phyloP scores from a whole-genome alignment of 2,329 filamentous ascomycete genomes.

The Penicillium frequentans region DNA sequence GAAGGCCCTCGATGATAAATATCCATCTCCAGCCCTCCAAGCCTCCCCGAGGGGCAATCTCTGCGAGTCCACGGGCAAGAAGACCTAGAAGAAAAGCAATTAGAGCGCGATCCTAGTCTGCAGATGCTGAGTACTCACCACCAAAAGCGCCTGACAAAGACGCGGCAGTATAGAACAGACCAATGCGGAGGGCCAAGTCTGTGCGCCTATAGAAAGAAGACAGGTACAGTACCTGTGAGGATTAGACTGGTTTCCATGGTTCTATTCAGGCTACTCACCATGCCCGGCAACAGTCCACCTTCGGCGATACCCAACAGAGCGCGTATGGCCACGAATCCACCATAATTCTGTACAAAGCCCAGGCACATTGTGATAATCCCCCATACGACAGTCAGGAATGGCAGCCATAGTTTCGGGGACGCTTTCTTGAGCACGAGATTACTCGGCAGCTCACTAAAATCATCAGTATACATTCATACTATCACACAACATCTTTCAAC shows the following conservation, averaged over 20 bases:
- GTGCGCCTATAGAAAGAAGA: constrained; percentile 61
- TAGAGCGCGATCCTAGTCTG: neutral
- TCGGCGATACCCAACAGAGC: constrained; percentile 64
- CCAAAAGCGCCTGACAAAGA: constrained; percentile 66
- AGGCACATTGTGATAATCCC: constrained; percentile 54
- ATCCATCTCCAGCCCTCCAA: constrained; percentile 64
- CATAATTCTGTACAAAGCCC: constrained; percentile 40
- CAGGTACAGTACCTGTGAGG: constrained; percentile 59
- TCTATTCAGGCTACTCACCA: constrained; percentile 45
- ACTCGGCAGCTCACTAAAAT: constrained; percentile 59
- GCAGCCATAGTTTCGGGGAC: constrained; percentile 62
- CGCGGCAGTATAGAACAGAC: constrained; percentile 67
- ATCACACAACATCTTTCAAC: constrained; percentile 1
- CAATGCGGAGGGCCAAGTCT: constrained; percentile 63
- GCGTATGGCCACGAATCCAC: constrained; percentile 61
- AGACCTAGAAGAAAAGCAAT: constrained; percentile 41
- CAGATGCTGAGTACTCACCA: constrained; percentile 34
- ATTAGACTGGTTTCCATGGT: constrained; percentile 4
- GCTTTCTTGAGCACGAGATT: constrained; percentile 64
- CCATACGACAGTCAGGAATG: constrained; percentile 58
- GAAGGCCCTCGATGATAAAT: constrained; percentile 58
- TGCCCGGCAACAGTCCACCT: constrained; percentile 66
- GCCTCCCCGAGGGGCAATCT: constrained; percentile 57
- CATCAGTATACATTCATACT: neutral
- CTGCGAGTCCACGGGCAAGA: constrained; percentile 60